phyloP scores from a whole-genome alignment of 305 asterid species.

The Fraxinus paxiana region DNA sequence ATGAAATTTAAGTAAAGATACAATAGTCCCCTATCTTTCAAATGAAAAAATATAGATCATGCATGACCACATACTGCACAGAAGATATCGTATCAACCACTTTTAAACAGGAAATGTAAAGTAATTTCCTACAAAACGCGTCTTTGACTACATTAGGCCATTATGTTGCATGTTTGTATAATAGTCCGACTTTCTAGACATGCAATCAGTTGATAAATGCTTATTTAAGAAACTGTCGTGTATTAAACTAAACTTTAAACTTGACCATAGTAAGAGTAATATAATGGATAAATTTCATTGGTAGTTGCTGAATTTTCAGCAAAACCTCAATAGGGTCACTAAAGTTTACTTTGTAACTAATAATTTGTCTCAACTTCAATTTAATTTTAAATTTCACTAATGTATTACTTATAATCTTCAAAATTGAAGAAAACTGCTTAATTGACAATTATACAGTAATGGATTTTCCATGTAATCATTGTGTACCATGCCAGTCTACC shows the following conservation, averaged over 20 bases:
- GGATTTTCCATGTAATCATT: background rate
- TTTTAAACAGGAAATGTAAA: background rate
- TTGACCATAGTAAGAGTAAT: constrained; percentile 8
- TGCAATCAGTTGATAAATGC: background rate
- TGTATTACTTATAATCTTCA: background rate
- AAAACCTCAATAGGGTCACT: background rate
- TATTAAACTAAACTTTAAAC: background rate
- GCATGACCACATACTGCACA: background rate
- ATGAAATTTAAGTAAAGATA: background rate
- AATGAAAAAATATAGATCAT: background rate
- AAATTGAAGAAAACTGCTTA: background rate
- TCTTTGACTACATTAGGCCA: constrained; percentile 9
- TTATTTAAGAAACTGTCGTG: background rate
- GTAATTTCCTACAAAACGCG: constrained; percentile 11
- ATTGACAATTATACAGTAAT: background rate
- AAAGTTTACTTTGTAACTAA: background rate
- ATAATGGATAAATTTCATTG: background rate
- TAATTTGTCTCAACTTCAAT: background rate
- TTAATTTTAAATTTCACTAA: background rate
- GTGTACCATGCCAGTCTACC: background rate
- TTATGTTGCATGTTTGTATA: background rate
- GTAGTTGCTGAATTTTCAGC: background rate
- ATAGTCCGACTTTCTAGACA: background rate
- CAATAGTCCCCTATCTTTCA: background rate
- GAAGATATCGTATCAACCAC: background rate